Evolutionary conservation across 768 basidiomycete species (phyloP).

Genomic region (Podaxis sp.): DNA sequence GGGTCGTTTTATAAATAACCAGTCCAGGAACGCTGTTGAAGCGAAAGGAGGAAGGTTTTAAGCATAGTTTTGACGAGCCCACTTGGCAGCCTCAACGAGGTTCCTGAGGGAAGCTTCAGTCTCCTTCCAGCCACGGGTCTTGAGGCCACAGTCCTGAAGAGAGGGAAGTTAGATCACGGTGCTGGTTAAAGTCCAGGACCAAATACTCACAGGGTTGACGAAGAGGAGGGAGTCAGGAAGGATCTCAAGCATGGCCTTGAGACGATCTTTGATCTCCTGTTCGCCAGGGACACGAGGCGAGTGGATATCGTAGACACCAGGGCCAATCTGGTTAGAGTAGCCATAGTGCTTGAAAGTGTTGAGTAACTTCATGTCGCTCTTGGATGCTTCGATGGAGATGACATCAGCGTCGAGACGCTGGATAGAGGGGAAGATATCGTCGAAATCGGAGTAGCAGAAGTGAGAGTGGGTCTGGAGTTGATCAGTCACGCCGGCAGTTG

Average conservation of each 20-base stretch:
- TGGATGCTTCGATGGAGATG: slow-evolving; percentile 98
- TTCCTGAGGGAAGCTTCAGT: slow-evolving; percentile 87
- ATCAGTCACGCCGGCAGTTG: slow-evolving; percentile 94
- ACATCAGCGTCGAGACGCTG: slow-evolving; percentile 97
- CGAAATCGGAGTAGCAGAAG: slow-evolving; percentile 99
- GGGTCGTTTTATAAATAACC: slow-evolving; percentile 47
- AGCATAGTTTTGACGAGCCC: slow-evolving; percentile 84
- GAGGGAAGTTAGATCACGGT: slow-evolving; percentile 4
- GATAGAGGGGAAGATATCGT: slow-evolving; percentile 97
- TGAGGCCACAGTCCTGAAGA: slow-evolving; percentile 86
- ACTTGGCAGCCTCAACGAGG: slow-evolving; percentile 88
- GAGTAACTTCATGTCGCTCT: slow-evolving; percentile 97
- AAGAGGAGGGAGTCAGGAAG: slow-evolving; percentile 81
- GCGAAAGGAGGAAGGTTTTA: slow-evolving; percentile 60
- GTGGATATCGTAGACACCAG: slow-evolving; percentile 99
- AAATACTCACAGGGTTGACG: slow-evolving; percentile 73
- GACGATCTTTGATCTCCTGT: slow-evolving; percentile 92
- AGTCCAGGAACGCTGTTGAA: slow-evolving; percentile 88
- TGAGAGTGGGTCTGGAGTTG: slow-evolving; percentile 97
- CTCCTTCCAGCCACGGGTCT: slow-evolving; percentile 99
- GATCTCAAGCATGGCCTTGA: slow-evolving; percentile 79
- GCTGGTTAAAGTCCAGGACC: neutral
- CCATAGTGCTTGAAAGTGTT: slow-evolving; percentile 93
- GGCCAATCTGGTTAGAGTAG: slow-evolving; percentile 97
- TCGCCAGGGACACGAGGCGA: slow-evolving; percentile 95